Evolutionary conservation across 1,284 basidiomycete species (phyloP), one percentile per base, ranked within the genome.

Genomic region (Ganoderma lucidum): DNA sequence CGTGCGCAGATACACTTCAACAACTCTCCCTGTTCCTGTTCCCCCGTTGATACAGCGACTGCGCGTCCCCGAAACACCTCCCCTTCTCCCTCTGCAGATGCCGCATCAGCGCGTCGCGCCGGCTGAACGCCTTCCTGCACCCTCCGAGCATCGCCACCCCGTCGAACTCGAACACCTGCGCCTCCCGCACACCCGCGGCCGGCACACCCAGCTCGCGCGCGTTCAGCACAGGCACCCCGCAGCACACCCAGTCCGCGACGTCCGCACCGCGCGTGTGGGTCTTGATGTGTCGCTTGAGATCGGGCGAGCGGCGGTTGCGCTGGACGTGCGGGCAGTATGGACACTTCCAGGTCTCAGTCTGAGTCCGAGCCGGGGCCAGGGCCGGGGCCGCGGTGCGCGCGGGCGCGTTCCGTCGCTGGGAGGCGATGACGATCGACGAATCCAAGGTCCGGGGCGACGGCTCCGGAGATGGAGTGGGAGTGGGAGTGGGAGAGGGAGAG

Each of bases 31-130:
- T 44, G 69, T 23, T 14, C 39, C 39, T 41, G 10, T 41, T 41
- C 39, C 39, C 39, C 39, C 39, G 39, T 9, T 41, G 39, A 12
- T 3, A 12, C 39, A 41, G 39, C 39, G 39, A 41, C 10, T 41
- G n/a, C 70, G 63, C 19, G 75, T 73, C 17, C 23, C 83, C 82
- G 15, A 82, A 74, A 70, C 86, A 87, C 14, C 32, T 64, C 44
- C 81, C 81, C 30, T 83, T 83, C 8, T 71, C 66, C 63, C 86
- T 86, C 64, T 84, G 82, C 56, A 88, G 76, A 74, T 90, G 88
- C 42, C 88, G 82, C 73, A 84, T 86, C 69, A 89, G 79, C 6
- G 89, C 88, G 68, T 90, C 88, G 19, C 81, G 79, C 63, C 88
- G 81, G 69, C 86, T 88, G 75, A 90, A 88, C 23, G 79, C 80